phyloP scores from a whole-genome alignment of 2,329 filamentous ascomycete genomes.

The Talaromyces piceae region DNA sequence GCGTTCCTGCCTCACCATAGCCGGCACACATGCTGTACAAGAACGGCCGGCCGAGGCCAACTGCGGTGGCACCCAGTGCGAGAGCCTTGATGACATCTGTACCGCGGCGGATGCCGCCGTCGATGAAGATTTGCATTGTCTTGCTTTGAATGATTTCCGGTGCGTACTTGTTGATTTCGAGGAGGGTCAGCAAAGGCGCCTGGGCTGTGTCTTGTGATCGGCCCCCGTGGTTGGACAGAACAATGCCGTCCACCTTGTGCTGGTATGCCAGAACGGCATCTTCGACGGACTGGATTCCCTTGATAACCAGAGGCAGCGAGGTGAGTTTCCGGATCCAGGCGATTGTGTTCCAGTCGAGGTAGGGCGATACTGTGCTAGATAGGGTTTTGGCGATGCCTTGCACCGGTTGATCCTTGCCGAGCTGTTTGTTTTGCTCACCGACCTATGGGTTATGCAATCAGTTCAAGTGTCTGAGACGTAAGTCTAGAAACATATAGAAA shows the following conservation, averaged over 20 bases:
- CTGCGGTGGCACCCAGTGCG: slow-evolving; percentile 57
- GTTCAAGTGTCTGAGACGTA: background rate
- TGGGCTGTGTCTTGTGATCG: slow-evolving; percentile 39
- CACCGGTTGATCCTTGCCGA: slow-evolving; percentile 10
- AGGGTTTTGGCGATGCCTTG: slow-evolving; percentile 24
- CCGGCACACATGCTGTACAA: slow-evolving; percentile 48
- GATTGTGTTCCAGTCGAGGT: slow-evolving; percentile 24
- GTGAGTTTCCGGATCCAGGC: slow-evolving; percentile 36
- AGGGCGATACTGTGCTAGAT: slow-evolving; percentile 22
- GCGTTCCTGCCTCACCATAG: slow-evolving; percentile 55
- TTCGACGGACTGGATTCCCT: slow-evolving; percentile 41
- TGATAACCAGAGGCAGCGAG: slow-evolving; percentile 30
- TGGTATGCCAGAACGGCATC: slow-evolving; percentile 43
- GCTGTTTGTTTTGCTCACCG: slow-evolving; percentile 10
- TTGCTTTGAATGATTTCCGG: slow-evolving; percentile 49
- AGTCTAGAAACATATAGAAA: background rate
- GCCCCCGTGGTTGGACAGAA: slow-evolving; percentile 37
- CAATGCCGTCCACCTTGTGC: slow-evolving; percentile 40
- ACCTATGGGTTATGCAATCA: slow-evolving; percentile 2
- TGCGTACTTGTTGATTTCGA: slow-evolving; percentile 56
- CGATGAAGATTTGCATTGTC: slow-evolving; percentile 54
- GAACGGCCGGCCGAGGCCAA: slow-evolving; percentile 56
- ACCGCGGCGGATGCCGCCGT: slow-evolving; percentile 58
- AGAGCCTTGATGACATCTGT: slow-evolving; percentile 62
- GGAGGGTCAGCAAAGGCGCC: slow-evolving; percentile 50